Conservation (phyloP, 2,329 filamentous ascomycete species). For the Blastomyces emzantsi region DNA sequence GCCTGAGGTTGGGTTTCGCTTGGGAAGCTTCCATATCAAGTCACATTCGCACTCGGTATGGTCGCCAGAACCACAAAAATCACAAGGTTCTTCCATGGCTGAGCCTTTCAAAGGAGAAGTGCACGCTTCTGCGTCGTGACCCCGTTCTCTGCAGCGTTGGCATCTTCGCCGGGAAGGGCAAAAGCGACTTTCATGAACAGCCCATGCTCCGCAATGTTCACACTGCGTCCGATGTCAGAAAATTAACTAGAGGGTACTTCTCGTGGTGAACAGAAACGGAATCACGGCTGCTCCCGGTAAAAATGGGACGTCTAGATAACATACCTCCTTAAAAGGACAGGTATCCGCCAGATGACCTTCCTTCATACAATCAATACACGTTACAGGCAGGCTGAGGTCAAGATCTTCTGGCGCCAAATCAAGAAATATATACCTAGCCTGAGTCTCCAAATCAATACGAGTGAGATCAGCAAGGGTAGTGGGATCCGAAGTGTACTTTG, state of each 20-base stretch:
- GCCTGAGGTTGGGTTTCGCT: conserved; percentile 19
- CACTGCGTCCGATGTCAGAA: conserved; percentile 24
- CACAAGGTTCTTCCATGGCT: conserved; percentile 47
- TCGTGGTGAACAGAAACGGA: not conserved
- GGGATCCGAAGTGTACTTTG: conserved; percentile 29
- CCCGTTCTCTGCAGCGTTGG: conserved; percentile 53
- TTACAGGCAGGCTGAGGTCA: conserved; percentile 34
- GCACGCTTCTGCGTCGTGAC: conserved; percentile 48
- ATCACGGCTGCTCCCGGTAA: not conserved
- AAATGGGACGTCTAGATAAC: conserved; percentile 8
- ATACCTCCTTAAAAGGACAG: conserved; percentile 38
- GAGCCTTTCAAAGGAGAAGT: conserved; percentile 51
- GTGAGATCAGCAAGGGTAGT: conserved; percentile 31
- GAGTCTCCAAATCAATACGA: conserved; percentile 31
- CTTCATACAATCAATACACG: conserved; percentile 36
- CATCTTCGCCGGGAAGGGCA: conserved; percentile 37
- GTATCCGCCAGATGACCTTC: conserved; percentile 36
- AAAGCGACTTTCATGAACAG: conserved; percentile 31
- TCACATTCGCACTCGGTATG: conserved; percentile 55
- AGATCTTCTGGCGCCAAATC: conserved; percentile 30
- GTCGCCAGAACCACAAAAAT: conserved; percentile 47
- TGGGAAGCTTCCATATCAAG: conserved; percentile 46
- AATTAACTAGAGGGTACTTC: not conserved
- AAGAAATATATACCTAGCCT: conserved; percentile 35
- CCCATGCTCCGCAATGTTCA: conserved; percentile 35